phyloP scores from a whole-genome alignment of 495 filamentous ascomycete genomes.

The Viridothelium virens region DNA sequence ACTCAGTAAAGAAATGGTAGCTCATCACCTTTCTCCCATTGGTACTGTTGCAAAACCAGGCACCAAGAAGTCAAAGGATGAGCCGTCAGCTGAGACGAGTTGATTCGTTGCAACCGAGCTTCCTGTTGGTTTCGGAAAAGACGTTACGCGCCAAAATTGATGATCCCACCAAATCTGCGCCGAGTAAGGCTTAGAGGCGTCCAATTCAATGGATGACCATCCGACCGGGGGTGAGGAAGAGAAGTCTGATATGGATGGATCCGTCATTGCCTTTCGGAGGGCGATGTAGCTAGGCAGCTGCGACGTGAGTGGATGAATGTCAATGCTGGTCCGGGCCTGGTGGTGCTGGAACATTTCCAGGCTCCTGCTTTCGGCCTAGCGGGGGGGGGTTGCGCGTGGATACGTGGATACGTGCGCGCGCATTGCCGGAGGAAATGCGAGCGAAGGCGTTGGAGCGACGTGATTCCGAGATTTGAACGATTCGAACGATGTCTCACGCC shows the following conservation, averaged over 20 bases:
- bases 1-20: background rate
- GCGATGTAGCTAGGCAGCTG: background rate
- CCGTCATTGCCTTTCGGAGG: background rate
- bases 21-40: background rate
- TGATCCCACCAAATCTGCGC: background rate
- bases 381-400: background rate
- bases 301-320: background rate
- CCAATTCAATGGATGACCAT: background rate
- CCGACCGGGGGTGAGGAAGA: background rate
- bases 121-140: conserved; percentile 8
- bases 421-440: background rate
- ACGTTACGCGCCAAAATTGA: conserved; percentile 6
- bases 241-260: background rate
- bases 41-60: background rate
- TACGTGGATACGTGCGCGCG: background rate
- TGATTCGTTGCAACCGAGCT: background rate
- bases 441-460: no score
- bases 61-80: background rate
- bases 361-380: conserved; percentile 5
- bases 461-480: background rate
- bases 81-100: background rate
- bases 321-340: background rate
- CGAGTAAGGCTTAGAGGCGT: background rate
- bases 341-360: background rate
- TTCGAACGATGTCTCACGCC: background rate